Percentiles rank a stretch among this genome's conserved stretches.
These are phyloP conservation scores for Theobroma cacao DNA, from an alignment of 345 rosid species.

Conservation along the genomic window DNA sequence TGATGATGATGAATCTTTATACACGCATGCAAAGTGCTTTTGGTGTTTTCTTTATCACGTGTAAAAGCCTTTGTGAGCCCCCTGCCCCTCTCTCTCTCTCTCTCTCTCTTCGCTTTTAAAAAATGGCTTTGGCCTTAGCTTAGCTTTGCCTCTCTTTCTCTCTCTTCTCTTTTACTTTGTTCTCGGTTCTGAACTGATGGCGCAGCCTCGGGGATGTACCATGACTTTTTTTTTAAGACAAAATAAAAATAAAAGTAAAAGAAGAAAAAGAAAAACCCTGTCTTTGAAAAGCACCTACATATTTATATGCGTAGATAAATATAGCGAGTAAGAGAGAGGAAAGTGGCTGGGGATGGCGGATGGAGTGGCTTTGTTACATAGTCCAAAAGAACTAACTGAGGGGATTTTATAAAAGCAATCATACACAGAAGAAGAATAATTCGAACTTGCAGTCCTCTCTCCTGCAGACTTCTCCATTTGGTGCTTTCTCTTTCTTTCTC, in stretches of 20 bases:
- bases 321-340: not conserved
- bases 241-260: not conserved
- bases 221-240: not conserved
- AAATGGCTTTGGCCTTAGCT: not conserved
- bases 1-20: constrained; percentile 59
- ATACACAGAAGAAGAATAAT: constrained; percentile 75
- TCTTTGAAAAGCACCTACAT: not conserved
- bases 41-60: constrained; percentile 92
- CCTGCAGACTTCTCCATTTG: constrained; percentile 45
- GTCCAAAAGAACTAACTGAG: constrained; percentile 32
- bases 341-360: constrained; percentile 6
- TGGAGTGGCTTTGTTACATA: not conserved
- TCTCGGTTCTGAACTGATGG: constrained; percentile 31
- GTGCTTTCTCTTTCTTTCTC: constrained; percentile 19
- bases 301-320: not conserved
- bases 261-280: not conserved
- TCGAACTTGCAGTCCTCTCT: constrained; percentile 64
- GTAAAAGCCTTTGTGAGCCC: constrained; percentile 52
- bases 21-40: constrained; percentile 97
- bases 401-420: constrained; percentile 42
- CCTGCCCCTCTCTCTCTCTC: not conserved
- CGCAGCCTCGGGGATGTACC: constrained; percentile 47
- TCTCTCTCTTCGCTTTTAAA: constrained; percentile 13
- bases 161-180: constrained; percentile 19
- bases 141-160: constrained; percentile 12